phyloP scores from a whole-genome alignment of 371 early-diverging fungal genomes.

The Vairimorpha apis region DNA sequence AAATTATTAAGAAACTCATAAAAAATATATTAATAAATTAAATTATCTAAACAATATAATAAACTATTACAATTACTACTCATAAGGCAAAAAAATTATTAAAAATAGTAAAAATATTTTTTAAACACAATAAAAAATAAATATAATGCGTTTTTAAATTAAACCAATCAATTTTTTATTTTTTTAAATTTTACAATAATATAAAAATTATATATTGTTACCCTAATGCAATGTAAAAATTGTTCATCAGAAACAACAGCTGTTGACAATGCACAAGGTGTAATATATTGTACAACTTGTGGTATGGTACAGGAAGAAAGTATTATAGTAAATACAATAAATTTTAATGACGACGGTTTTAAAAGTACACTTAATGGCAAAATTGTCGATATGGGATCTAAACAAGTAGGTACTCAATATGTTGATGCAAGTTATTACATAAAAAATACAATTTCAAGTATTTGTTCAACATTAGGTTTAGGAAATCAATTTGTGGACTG shows the following conservation, averaged over 20 bases:
- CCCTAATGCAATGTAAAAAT: conserved; percentile 49
- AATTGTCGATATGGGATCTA: conserved; percentile 51
- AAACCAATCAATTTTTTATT: too few species aligned
- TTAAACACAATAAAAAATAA: too few species aligned
- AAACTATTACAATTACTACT: too few species aligned
- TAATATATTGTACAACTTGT: conserved; percentile 61
- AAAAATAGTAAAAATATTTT: too few species aligned
- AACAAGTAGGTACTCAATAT: conserved; percentile 51
- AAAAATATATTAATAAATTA: too few species aligned
- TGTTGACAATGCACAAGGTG: conserved; percentile 57
- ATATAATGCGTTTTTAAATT: too few species aligned
- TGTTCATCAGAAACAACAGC: conserved; percentile 54
- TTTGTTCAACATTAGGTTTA: conserved; percentile 49
- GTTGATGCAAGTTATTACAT: conserved; percentile 49
- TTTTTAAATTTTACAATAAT: too few species aligned
- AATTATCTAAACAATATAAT: too few species aligned
- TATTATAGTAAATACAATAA: conserved; percentile 80
- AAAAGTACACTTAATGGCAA: conserved; percentile 59
- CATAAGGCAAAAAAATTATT: too few species aligned
- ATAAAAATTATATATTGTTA: too few species aligned
- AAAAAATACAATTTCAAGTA: conserved; percentile 54
- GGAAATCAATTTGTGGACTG: conserved; percentile 72
- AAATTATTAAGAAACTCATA: too few species aligned
- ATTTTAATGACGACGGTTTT: conserved; percentile 72
- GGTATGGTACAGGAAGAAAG: conserved; percentile 82